Evolutionary conservation across 108 stramenopile species (phyloP).

Genomic region (Cyclostephanos tholiformis): DNA sequence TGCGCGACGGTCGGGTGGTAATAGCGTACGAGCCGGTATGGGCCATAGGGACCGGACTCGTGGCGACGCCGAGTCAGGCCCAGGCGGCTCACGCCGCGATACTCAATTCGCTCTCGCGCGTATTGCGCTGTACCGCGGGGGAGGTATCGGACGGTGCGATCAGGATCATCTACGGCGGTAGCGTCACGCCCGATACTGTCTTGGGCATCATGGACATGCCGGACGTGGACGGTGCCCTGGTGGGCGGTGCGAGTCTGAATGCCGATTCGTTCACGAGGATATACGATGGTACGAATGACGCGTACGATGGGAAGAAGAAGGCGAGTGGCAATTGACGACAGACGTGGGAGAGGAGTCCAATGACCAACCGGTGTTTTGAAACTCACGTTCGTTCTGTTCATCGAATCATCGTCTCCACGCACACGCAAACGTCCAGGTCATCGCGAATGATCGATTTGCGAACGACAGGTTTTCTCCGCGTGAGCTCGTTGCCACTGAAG

Average conservation of each 20-base stretch:
- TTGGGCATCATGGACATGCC: slow-evolving; percentile 54
- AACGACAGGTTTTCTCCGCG: slow-evolving; percentile 1
- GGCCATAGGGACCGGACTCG: slow-evolving; percentile 96
- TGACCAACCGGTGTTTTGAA: not conserved
- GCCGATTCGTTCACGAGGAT: slow-evolving; percentile 80
- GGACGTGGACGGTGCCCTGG: slow-evolving; percentile 77
- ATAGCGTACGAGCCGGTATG: slow-evolving; percentile 93
- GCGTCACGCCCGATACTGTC: slow-evolving; percentile 60
- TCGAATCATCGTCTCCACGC: not conserved
- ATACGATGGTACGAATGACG: slow-evolving; percentile 49
- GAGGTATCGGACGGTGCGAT: slow-evolving; percentile 29
- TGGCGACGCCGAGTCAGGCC: slow-evolving; percentile 79
- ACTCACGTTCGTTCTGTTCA: not conserved
- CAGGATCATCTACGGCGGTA: slow-evolving; percentile 71
- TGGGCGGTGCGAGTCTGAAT: slow-evolving; percentile 68
- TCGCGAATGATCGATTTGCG: not conserved
- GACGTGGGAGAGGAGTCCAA: too few species aligned
- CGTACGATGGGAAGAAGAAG: slow-evolving; percentile 16
- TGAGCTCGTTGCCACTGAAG: slow-evolving; percentile 25
- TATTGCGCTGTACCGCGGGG: slow-evolving; percentile 30
- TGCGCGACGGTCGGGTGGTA: slow-evolving; percentile 54
- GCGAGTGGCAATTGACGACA: too few species aligned
- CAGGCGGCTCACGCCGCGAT: slow-evolving; percentile 61
- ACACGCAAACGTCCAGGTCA: not conserved
- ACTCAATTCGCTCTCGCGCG: slow-evolving; percentile 32